Conservation (phyloP, 495 filamentous ascomycete species). For the Echria macrotheca region DNA sequence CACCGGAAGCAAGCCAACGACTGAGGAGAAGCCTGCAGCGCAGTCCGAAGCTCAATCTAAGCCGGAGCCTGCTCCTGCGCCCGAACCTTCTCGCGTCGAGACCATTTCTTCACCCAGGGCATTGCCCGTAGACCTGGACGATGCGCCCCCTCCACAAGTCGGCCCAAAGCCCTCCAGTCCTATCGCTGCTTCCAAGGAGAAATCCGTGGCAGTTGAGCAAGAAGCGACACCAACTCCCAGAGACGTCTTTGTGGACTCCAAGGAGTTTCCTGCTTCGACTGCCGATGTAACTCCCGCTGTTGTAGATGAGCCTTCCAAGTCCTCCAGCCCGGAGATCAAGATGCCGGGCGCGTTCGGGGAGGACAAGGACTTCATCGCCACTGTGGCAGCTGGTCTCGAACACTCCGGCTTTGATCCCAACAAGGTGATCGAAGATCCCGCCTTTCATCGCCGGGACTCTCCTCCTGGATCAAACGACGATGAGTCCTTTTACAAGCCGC, state of each 20-base stretch:
- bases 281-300: constrained; percentile 5
- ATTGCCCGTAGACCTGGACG: constrained; percentile 15
- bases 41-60: too few relatives aligned
- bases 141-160: constrained; percentile 21
- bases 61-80: not conserved
- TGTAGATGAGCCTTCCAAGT: constrained; percentile 30
- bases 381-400: constrained; percentile 62
- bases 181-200: not conserved
- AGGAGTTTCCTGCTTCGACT: constrained; percentile 1
- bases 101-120: constrained; percentile 6
- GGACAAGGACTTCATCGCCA: constrained; percentile 65
- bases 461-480: constrained; percentile 58
- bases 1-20: too few relatives aligned
- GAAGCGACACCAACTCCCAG: constrained; percentile 6
- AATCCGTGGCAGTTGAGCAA: not conserved
- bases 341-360: constrained; percentile 49
- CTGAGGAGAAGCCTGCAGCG: constrained; percentile 11
- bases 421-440: constrained; percentile 61
- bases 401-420: constrained; percentile 66
- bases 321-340: constrained; percentile 29
- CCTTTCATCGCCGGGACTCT: constrained; percentile 57
- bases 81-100: constrained; percentile 4
- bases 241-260: not conserved
- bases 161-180: constrained; percentile 32
- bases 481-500: constrained; percentile 34